Conservation (phyloP, 139 green algal genomes). For the Diplosphaera chodatii region DNA sequence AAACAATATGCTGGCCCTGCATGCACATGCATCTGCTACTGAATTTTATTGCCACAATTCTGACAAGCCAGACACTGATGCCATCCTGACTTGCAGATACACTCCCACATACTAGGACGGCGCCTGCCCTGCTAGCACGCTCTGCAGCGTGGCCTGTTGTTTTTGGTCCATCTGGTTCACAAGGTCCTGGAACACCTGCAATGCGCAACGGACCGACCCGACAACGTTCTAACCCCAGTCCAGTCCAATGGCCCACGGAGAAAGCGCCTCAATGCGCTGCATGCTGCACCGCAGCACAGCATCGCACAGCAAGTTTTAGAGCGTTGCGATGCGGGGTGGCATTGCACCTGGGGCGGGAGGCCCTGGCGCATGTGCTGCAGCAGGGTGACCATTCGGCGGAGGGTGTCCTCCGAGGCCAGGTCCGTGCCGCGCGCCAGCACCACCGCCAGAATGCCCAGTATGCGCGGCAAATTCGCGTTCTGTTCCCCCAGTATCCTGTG, state of each 20-base stretch:
- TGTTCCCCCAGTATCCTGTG: constrained; percentile 32
- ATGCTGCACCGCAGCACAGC: too few species aligned
- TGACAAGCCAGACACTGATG: too few species aligned
- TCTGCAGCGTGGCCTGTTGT: constrained; percentile 31
- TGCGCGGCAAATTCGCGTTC: constrained; percentile 53
- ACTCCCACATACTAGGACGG: not conserved
- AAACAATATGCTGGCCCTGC: too few species aligned
- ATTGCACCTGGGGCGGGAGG: constrained; percentile 22
- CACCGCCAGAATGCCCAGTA: constrained; percentile 33
- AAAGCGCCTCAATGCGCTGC: too few species aligned
- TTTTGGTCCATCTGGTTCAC: constrained; percentile 37
- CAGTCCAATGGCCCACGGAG: too few species aligned
- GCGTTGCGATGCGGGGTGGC: too few species aligned
- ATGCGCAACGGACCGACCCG: too few species aligned
- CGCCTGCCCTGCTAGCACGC: constrained; percentile 2
- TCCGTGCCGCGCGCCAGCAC: constrained; percentile 37
- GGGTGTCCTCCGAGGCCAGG: constrained; percentile 30
- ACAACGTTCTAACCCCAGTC: too few species aligned
- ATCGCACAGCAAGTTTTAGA: too few species aligned
- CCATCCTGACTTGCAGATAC: too few species aligned
- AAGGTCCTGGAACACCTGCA: constrained; percentile 30
- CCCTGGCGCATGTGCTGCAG: constrained; percentile 35
- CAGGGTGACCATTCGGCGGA: constrained; percentile 31
- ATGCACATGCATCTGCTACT: too few species aligned
- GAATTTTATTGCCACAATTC: too few species aligned